Evolutionary conservation across 306 rosid species (phyloP).

Genomic region (Carpinus fangiana): DNA sequence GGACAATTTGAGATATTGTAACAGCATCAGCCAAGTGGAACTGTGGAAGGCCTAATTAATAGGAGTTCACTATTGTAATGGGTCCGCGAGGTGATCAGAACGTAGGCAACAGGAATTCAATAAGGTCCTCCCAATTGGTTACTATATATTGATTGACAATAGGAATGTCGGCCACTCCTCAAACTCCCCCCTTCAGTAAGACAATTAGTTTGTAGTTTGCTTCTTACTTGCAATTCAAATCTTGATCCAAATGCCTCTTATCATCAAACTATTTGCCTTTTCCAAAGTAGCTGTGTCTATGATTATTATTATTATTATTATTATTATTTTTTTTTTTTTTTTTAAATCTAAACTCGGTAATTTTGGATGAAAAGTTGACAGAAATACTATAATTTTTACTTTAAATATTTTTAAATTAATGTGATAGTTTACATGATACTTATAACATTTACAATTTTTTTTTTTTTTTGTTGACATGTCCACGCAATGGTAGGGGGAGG

Average conservation of each 20-base stretch:
- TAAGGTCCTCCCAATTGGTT: conserved; percentile 24
- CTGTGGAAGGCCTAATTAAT: background rate
- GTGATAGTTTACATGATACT: too few relatives aligned
- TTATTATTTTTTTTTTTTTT: too few relatives aligned
- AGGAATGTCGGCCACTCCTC: conserved; percentile 29
- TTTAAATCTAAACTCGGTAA: too few relatives aligned
- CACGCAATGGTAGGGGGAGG: too few relatives aligned
- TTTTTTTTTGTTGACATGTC: too few relatives aligned
- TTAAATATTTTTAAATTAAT: too few relatives aligned
- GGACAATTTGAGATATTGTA: background rate
- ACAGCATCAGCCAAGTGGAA: background rate
- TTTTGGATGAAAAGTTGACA: too few relatives aligned
- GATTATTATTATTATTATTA: too few relatives aligned
- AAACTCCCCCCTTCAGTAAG: background rate
- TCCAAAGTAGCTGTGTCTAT: background rate
- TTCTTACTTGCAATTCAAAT: background rate
- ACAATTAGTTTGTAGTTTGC: background rate
- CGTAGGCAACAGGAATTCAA: conserved; percentile 14
- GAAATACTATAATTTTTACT: too few relatives aligned
- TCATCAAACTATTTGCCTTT: background rate
- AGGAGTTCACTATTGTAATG: conserved; percentile 4
- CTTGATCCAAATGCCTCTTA: background rate
- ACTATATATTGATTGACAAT: conserved; percentile 19
- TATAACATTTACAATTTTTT: too few relatives aligned
- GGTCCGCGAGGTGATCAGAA: conserved; percentile 11